Evolutionary conservation across 1,284 basidiomycete species (phyloP), one percentile per base, ranked within the genome.

Genomic region (Rhodotorula sp.): DNA sequence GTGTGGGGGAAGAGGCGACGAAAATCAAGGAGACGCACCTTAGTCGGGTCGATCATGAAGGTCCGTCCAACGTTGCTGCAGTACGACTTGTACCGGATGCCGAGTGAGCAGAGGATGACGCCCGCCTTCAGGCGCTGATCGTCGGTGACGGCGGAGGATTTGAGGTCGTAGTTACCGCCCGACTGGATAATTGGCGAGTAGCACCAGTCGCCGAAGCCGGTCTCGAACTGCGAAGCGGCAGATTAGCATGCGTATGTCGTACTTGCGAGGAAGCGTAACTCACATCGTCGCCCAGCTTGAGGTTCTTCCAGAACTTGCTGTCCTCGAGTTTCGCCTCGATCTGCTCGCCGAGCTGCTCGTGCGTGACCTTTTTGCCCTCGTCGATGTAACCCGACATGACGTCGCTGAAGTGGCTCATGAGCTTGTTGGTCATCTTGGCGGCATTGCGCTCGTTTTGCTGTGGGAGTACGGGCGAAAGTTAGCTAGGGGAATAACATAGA

Each of bases 131-230:
- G 90, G 68, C 86, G 85, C 77, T 95, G 90, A 44, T 86, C 82
- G 34, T 90, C 89, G 4, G 94, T 94, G 79, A 92, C 88, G 0
- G 91, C 92, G 2, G 88, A 91, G 31, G 89, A 89, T 71, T 89
- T 87, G 61, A 98, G 84, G 78, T 98, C 94, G 79, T 96, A 98
- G 52, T 87, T 88, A 24, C 91, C 90, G 64, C 89, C 90, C 4
- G 94, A 97, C 78, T 97, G 94, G 77, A 98, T 91, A 79, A 97
- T 94, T 5, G 95, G 94, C 8, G 91, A 88, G 80, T 95, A 97
- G 75, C 92, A 91, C 82, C 94, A 95, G 81, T 98, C 94, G 4
- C 91, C 89, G 18, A 89, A 86, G 34, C 84, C 83, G 84, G 91
- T 93, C 79, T 99, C 94, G 67, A 94, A 85, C 90, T 93, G 64